Conservation (phyloP, 805 yeast genomes). For the Lipomyces sp. region DNA sequence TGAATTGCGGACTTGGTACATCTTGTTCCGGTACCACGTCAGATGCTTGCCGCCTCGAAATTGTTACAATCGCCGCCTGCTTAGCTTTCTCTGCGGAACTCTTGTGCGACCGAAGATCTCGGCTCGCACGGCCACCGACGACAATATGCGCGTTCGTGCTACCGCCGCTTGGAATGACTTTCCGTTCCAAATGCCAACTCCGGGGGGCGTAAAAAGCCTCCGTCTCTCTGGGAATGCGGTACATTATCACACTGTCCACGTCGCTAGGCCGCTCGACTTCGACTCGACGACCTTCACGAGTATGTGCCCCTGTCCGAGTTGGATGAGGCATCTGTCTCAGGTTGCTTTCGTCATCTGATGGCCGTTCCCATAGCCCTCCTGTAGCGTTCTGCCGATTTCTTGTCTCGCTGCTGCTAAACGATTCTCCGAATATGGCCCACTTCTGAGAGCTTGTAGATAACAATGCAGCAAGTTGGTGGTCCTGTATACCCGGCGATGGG, state of each 20-base stretch:
- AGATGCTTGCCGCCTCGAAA: no score
- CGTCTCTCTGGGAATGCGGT: conserved; percentile 11
- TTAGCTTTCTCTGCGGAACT: no score
- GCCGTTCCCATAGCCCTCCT: not conserved
- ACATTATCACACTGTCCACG: conserved; percentile 2
- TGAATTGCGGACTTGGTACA: conserved; percentile 1
- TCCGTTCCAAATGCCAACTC: not conserved
- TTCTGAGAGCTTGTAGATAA: no score
- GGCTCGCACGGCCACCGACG: conserved; percentile 18
- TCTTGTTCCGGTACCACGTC: no score
- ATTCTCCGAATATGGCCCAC: no score
- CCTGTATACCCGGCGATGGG: not conserved
- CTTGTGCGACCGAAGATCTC: conserved; percentile 6
- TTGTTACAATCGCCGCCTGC: no score
- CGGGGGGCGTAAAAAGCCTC: not conserved
- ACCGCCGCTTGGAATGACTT: conserved; percentile 7
- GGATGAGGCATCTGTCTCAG: not conserved
- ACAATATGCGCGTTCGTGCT: conserved; percentile 8
- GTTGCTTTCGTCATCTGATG: not conserved
- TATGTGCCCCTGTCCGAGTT: conserved; percentile 6
- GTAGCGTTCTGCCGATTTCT: no score
- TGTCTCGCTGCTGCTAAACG: no score
- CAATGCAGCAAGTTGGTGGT: not conserved
- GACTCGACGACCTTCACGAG: not conserved
- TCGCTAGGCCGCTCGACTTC: not conserved